phyloP scores from a whole-genome alignment of 495 filamentous ascomycete species.

The Rostrohypoxylon terebratum region DNA sequence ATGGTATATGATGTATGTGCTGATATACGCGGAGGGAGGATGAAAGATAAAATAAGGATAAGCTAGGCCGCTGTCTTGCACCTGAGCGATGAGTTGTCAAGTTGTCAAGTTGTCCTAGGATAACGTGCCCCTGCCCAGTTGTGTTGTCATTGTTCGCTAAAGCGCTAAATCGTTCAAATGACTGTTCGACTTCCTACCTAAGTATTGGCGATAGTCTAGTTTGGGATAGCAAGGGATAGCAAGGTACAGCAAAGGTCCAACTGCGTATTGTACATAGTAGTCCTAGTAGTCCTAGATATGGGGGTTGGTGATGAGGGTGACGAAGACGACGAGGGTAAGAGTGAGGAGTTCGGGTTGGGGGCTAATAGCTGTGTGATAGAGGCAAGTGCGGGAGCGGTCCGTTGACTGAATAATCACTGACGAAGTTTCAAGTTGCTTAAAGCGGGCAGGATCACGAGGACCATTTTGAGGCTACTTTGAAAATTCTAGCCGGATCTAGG shows the following conservation, averaged over 20 bases:
- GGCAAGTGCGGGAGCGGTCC: conserved; percentile 40
- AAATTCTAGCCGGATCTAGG: conserved; percentile 44
- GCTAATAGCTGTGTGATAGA: conserved; percentile 24
- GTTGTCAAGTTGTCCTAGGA: conserved; percentile 33
- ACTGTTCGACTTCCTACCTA: conserved; percentile 17
- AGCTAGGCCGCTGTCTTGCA: conserved; percentile 34
- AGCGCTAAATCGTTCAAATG: conserved; percentile 44
- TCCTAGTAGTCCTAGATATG: not conserved
- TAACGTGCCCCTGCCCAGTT: conserved; percentile 40
- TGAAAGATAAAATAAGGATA: conserved; percentile 26
- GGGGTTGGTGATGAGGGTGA: not conserved
- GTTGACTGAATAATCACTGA: conserved; percentile 30
- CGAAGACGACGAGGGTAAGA: too few species aligned
- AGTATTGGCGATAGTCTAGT: conserved; percentile 10
- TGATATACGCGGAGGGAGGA: not conserved
- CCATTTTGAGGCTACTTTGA: conserved; percentile 34
- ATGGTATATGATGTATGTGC: not conserved
- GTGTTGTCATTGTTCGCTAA: conserved; percentile 42
- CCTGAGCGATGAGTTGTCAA: conserved; percentile 43
- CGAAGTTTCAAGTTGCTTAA: conserved; percentile 41
- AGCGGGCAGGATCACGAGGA: conserved; percentile 42
- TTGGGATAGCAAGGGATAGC: not conserved
- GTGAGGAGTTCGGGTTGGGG: not conserved
- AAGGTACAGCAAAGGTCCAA: conserved; percentile 11
- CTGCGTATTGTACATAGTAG: not conserved